Percentiles rank a stretch among this genome's conserved stretches.
These are phyloP conservation scores for Phytophthora palmivora DNA, from an alignment of 352 stramenopile species.

Conservation along the genomic window DNA sequence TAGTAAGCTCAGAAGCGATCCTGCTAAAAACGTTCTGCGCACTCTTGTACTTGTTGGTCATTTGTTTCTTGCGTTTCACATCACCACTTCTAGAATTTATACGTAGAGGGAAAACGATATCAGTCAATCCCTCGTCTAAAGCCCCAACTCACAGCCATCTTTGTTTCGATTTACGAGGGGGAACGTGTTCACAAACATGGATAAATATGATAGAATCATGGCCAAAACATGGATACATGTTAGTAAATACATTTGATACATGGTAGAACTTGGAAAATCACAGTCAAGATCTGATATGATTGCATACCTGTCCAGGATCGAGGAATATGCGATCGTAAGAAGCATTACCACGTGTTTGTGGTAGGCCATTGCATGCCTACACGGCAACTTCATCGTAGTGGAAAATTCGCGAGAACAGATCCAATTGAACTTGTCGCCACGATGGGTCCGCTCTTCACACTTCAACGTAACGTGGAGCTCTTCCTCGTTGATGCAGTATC, in stretches of 20 bases:
- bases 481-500: neutral
- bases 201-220: too few relatives aligned
- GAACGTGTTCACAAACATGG: too few relatives aligned
- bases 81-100: neutral
- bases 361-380: slow-evolving; percentile 3
- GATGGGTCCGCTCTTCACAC: neutral
- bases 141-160: neutral
- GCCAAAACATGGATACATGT: too few relatives aligned
- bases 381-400: slow-evolving; percentile 10
- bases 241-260: slow-evolving; percentile 4
- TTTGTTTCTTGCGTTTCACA: slow-evolving; percentile 11
- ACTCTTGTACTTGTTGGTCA: slow-evolving; percentile 11
- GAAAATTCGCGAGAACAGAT: slow-evolving; percentile 6
- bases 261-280: slow-evolving; percentile 12
- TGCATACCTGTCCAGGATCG: slow-evolving; percentile 10
- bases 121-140: slow-evolving; percentile 6
- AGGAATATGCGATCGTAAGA: slow-evolving; percentile 5
- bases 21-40: too few relatives aligned
- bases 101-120: neutral
- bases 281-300: too few relatives aligned
- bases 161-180: too few relatives aligned
- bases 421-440: slow-evolving; percentile 7
- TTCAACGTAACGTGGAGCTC: neutral
- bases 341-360: neutral
- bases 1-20: too few relatives aligned